These are phyloP conservation scores for Dendrocalamus latiflorus DNA, from an alignment of 202 grass and related monocot species.

Conservation along the genomic window DNA sequence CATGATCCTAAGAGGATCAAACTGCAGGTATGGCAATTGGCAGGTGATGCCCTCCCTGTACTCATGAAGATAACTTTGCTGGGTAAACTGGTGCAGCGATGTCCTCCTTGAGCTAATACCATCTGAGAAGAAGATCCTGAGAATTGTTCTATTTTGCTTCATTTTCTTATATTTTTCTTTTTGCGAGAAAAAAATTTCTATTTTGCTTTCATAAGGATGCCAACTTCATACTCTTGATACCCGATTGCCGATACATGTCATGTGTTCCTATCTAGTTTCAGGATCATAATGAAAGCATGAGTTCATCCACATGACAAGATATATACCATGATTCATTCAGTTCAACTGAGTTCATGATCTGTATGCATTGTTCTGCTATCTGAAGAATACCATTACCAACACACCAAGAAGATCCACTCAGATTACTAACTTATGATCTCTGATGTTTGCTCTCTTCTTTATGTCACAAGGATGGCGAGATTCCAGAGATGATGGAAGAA, in stretches of 20 bases:
- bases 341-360: neutral
- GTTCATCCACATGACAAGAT: constrained; percentile 26
- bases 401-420: neutral
- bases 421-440: neutral
- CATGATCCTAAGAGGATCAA: constrained; percentile 60
- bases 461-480: constrained; percentile 9
- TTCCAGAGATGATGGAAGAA: constrained; percentile 45
- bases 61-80: neutral
- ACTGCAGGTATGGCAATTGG: constrained; percentile 27
- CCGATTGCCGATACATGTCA: neutral
- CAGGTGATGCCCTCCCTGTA: neutral
- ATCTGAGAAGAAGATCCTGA: neutral
- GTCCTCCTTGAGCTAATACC: neutral
- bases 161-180: neutral
- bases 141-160: neutral
- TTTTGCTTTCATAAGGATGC: neutral
- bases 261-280: neutral
- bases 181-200: no score
- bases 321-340: neutral
- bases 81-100: neutral
- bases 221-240: neutral
- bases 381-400: neutral
- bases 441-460: neutral
- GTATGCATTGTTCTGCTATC: neutral
- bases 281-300: neutral